A percentile compares a stretch with the other conserved stretches of the same genome.
These are phyloP conservation scores for Sugiyamaella lignohabitans DNA, from an alignment of 805 yeast species.

Conservation along the genomic window DNA sequence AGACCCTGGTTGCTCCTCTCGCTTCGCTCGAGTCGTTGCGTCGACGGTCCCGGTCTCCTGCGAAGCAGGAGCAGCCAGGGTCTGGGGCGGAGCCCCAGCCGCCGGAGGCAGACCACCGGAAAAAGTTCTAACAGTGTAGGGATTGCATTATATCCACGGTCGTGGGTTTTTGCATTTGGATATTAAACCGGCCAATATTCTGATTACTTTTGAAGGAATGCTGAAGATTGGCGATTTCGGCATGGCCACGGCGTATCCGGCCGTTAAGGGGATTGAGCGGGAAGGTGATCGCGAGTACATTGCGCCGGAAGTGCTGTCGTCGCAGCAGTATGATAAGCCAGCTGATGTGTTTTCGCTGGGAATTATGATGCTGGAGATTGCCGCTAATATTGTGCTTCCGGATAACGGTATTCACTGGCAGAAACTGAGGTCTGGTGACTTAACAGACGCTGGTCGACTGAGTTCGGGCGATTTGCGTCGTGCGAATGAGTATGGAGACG, in stretches of 20 bases:
- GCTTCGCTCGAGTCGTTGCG: too few relatives aligned
- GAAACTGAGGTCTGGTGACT: conserved; percentile 86
- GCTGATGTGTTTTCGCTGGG: conserved; percentile 97
- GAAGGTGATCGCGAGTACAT: conserved; percentile 98
- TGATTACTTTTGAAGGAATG: conserved; percentile 90
- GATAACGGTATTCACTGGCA: conserved; percentile 98
- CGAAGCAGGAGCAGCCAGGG: too few relatives aligned
- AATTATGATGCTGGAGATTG: conserved; percentile 85
- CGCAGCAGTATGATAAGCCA: conserved; percentile 76
- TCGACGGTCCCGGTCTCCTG: too few relatives aligned
- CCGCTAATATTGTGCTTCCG: conserved; percentile 90
- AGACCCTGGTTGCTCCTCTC: too few relatives aligned
- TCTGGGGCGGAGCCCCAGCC: not conserved
- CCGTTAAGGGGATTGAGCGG: conserved; percentile 56
- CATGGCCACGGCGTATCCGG: conserved; percentile 78
- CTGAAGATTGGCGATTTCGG: conserved; percentile 97
- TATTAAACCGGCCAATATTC: conserved; percentile 89
- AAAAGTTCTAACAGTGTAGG: conserved; percentile 36
- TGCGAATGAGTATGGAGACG: conserved; percentile 10
- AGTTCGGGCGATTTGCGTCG: conserved; percentile 53
- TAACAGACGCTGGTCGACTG: conserved; percentile 87
- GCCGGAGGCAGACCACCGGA: not conserved
- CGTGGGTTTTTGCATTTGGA: conserved; percentile 79
- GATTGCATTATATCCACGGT: conserved; percentile 73
- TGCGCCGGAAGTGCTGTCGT: conserved; percentile 89